Evolutionary conservation across 2,329 filamentous ascomycete genomes (phyloP).

Genomic region (Fusarium pseudonygamai): DNA sequence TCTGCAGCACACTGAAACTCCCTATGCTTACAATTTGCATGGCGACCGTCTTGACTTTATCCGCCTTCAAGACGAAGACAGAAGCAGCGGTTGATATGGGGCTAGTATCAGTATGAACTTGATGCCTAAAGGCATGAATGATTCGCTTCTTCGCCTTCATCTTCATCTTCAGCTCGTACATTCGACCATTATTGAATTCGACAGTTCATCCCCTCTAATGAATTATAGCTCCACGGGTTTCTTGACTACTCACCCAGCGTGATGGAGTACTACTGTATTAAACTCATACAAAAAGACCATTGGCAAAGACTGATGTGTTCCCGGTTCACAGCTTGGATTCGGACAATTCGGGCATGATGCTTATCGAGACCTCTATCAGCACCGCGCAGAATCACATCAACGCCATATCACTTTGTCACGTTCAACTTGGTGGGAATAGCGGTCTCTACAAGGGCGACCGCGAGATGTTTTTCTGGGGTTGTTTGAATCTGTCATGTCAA

Average conservation of each 20-base stretch:
- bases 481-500: not conserved
- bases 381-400: not conserved
- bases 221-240: not conserved
- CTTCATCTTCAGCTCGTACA: not conserved
- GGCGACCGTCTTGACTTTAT: not conserved
- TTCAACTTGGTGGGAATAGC: not conserved
- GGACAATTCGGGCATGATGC: not conserved
- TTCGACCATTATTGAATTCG: not conserved
- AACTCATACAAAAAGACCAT: not conserved
- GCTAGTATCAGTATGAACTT: too few species aligned
- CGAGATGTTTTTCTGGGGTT: not conserved
- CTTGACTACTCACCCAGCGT: too few species aligned
- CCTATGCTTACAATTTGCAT: not conserved
- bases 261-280: not conserved
- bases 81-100: too few species aligned
- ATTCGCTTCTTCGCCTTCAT: not conserved
- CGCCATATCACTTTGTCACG: not conserved
- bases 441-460: not conserved
- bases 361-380: not conserved
- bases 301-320: not conserved
- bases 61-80: not conserved
- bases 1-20: not conserved
- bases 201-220: not conserved
- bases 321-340: too few species aligned
- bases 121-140: not conserved